These are phyloP conservation scores for Annulohypoxylon bovei DNA, from an alignment of 495 filamentous ascomycete genomes.

Conservation along the genomic window DNA sequence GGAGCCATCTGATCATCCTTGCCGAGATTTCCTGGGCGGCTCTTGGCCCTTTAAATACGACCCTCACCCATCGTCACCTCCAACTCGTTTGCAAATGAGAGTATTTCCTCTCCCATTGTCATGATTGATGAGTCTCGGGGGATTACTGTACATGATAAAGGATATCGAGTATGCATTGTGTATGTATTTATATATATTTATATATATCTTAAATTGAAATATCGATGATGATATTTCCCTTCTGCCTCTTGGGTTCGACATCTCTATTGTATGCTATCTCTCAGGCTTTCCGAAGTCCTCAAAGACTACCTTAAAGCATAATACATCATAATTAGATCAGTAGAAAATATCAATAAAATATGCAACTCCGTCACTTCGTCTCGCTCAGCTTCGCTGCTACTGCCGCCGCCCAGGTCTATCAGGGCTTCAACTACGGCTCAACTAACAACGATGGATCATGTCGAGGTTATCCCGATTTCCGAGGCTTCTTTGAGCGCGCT, in stretches of 20 bases:
- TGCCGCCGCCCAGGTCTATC: constrained; percentile 44
- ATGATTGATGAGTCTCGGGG: not conserved
- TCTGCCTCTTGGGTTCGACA: not conserved
- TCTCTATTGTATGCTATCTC: not conserved
- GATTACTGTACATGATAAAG: not conserved
- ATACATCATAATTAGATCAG: not conserved
- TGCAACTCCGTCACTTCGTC: constrained; percentile 34
- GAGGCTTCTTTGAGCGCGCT: constrained; percentile 70
- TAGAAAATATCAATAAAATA: constrained; percentile 8
- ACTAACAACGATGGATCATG: constrained; percentile 64
- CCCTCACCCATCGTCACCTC: constrained; percentile 17
- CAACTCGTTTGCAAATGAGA: constrained; percentile 9
- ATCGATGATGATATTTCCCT: not conserved
- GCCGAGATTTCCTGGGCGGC: not conserved
- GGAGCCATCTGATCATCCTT: constrained; percentile 16
- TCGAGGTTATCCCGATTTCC: constrained; percentile 68
- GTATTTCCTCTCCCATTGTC: not conserved
- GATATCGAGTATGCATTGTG: not conserved
- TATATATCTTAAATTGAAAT: too few relatives aligned
- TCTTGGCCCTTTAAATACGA: constrained; percentile 36
- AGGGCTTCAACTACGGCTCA: constrained; percentile 81
- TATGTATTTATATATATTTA: constrained; percentile 3
- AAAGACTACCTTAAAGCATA: not conserved
- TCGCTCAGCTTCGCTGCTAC: constrained; percentile 19
- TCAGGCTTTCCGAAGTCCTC: not conserved